Percentiles rank a stretch among this genome's conserved stretches.
phyloP scores from a whole-genome alignment of 352 stramenopile species.

The Achlya hypogyna region DNA sequence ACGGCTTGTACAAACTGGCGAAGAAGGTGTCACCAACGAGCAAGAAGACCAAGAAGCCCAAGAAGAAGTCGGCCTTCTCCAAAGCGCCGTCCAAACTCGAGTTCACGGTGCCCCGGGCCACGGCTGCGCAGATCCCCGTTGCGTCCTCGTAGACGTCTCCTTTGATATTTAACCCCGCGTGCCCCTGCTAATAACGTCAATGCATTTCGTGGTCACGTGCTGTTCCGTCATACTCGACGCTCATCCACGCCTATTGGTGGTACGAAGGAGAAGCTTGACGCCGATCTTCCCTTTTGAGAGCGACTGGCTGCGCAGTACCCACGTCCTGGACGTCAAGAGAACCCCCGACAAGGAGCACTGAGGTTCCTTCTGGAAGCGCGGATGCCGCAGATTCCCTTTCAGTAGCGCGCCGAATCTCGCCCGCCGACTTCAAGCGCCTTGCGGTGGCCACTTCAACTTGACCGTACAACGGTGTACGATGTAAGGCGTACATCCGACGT shows the following conservation, averaged over 20 bases:
- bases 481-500: neutral
- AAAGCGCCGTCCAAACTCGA: neutral
- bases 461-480: neutral
- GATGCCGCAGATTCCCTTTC: neutral
- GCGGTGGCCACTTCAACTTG: neutral
- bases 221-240: too few species aligned
- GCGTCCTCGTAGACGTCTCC: conserved; percentile 4
- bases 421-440: too few species aligned
- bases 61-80: neutral
- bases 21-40: neutral
- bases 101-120: neutral
- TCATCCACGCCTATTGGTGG: too few species aligned
- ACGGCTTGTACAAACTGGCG: conserved; percentile 16
- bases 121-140: neutral
- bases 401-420: neutral
- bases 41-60: neutral
- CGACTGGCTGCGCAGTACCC: too few species aligned
- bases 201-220: too few species aligned
- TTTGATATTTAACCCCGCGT: too few species aligned
- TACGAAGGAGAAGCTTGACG: too few species aligned
- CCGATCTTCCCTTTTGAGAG: too few species aligned
- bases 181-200: too few species aligned
- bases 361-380: neutral
- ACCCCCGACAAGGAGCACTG: too few species aligned
- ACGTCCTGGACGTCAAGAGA: too few species aligned